Evolutionary conservation across 148 eudicot species (phyloP).

Genomic region (Oxyria digyna): DNA sequence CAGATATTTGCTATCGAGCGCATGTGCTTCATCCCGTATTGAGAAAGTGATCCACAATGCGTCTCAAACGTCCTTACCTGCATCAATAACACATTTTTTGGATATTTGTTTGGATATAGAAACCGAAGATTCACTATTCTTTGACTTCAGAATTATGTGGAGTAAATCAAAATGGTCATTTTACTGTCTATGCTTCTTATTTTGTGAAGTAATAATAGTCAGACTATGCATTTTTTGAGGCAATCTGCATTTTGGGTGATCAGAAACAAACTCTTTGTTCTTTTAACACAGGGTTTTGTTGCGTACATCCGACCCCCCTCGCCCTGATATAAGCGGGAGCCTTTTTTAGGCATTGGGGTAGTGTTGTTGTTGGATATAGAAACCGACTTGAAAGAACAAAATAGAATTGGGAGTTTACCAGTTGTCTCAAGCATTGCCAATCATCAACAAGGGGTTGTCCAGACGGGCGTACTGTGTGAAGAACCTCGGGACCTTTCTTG

Average conservation of each 20-base stretch:
- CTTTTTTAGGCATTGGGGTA: too few relatives aligned
- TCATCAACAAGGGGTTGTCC: conserved; percentile 90
- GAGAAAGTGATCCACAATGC: conserved; percentile 76
- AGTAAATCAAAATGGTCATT: too few relatives aligned
- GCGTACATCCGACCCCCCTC: too few relatives aligned
- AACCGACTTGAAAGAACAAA: background rate
- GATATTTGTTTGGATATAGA: background rate
- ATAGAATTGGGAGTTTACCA: conserved; percentile 29
- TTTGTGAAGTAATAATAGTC: too few relatives aligned
- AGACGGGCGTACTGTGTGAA: conserved; percentile 47
- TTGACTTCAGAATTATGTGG: too few relatives aligned
- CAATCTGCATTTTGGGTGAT: too few relatives aligned
- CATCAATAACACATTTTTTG: background rate
- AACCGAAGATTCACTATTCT: too few relatives aligned
- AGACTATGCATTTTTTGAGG: too few relatives aligned
- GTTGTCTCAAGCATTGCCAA: conserved; percentile 71
- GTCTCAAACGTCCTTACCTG: conserved; percentile 88
- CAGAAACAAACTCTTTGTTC: too few relatives aligned
- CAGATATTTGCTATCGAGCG: conserved; percentile 85
- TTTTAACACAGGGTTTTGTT: too few relatives aligned
- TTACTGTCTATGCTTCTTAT: too few relatives aligned
- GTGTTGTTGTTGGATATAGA: background rate
- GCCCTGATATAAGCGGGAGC: too few relatives aligned
- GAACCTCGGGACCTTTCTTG: conserved; percentile 50
- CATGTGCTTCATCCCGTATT: conserved; percentile 99